Conservation (phyloP, 2,329 filamentous ascomycete species). For the Clathrospora elynae region DNA sequence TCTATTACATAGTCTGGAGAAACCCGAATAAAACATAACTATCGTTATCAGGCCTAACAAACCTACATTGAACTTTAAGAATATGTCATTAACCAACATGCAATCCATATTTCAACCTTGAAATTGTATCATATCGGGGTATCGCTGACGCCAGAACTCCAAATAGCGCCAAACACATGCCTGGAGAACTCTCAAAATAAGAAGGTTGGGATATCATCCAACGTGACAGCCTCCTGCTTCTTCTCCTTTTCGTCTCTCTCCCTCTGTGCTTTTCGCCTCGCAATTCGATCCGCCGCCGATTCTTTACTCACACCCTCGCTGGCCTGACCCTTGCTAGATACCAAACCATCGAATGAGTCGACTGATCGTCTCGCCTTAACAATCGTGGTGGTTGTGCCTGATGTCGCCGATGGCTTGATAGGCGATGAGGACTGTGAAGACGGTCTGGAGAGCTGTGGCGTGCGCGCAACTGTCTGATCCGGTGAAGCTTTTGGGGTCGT, state of each 20-base stretch:
- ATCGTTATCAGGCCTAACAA: no score
- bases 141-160: constrained; percentile 1
- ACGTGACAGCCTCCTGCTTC: constrained; percentile 29
- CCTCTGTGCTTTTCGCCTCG: constrained; percentile 39
- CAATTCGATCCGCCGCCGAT: constrained; percentile 33
- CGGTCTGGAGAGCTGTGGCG: background rate
- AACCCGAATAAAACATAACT: no score
- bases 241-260: constrained; percentile 32
- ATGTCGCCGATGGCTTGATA: background rate
- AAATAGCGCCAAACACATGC: background rate
- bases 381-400: background rate
- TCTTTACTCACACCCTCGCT: constrained; percentile 20
- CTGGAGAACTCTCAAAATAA: constrained; percentile 39
- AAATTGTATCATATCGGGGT: constrained; percentile 1
- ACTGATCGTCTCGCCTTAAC: constrained; percentile 1
- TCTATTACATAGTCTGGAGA: no score
- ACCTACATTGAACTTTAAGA: no score
- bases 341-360: constrained; percentile 18
- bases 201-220: constrained; percentile 54
- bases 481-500: constrained; percentile 2
- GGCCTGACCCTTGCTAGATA: background rate
- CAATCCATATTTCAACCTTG: background rate
- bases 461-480: background rate
- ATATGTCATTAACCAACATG: no score
- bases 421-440: constrained; percentile 6